These are phyloP conservation scores for Syzygium grande DNA, from an alignment of 345 rosid species.

Conservation along the genomic window DNA sequence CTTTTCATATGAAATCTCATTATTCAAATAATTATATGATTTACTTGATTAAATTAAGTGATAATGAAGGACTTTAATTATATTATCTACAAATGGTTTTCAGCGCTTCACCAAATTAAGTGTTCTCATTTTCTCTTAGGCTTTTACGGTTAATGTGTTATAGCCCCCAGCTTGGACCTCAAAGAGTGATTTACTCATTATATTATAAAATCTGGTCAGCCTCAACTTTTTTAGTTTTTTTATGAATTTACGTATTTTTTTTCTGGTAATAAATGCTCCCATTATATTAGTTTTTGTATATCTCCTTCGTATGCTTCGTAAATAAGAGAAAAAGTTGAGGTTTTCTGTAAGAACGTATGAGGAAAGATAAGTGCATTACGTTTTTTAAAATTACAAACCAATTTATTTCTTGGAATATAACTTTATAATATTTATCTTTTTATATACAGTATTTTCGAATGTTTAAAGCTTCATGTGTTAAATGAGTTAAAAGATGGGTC, in stretches of 20 bases:
- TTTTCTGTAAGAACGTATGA: neutral
- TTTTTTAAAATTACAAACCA: neutral
- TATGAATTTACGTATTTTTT: neutral
- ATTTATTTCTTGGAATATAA: neutral
- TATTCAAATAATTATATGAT: neutral
- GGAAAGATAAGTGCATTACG: neutral
- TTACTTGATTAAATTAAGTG: neutral
- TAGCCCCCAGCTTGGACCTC: neutral
- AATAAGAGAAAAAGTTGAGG: neutral
- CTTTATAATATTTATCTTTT: neutral
- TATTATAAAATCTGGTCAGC: neutral
- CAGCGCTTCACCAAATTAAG: neutral
- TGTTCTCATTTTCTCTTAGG: neutral
- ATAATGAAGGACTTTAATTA: neutral
- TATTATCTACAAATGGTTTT: neutral
- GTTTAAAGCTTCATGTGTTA: neutral
- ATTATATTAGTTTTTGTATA: neutral
- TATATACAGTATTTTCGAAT: too few species aligned
- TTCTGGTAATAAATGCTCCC: neutral
- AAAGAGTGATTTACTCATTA: neutral
- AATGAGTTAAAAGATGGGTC: too few species aligned
- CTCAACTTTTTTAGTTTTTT: neutral
- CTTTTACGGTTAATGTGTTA: neutral
- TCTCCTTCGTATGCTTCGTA: neutral
- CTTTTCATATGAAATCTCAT: neutral